Base-by-base conservation (phyloP, 306 rosid genomes). In the Luffa acutangula region DNA sequence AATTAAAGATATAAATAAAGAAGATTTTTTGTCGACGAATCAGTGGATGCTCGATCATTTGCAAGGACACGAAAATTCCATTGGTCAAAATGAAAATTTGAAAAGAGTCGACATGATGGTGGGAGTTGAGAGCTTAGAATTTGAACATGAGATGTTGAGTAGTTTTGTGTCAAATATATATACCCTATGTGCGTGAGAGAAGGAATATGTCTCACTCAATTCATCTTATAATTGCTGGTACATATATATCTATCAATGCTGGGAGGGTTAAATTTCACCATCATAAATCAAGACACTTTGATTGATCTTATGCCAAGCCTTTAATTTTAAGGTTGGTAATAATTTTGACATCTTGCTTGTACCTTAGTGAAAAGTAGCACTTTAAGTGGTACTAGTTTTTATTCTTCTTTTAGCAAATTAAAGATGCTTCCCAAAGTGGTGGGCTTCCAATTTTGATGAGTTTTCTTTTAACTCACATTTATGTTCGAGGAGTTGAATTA, bases 191-290 rank as follows among this genome's bases (percentile, higher is more conserved):
- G 69, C 9, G 69, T 33, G 69, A 12, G 41, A 62, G 9, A 3
- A 62, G 67, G 67, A 62, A 33, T 63, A 12, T 63, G 45, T 63
- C 13, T 34, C 5, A 63, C n/a, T 63, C 70, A 33, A 34, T 33
- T 63, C 69, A 5, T 63, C 20, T 3, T 33, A 63, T 63, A 36
- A 33, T 63, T 63, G n/a, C 20, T 1, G 10, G 45, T 66, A 66
- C 33, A 39, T 3, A 66, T 65, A 15, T 66, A 66, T 65, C 12
- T 65, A 13, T 65, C 48, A 17, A 15, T 39, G 62, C 80, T 60
- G 65, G 65, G 31, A 78, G 80, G 80, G 76, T 43, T 70, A 78
- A 75, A 76, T 42, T 66, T 79, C 76, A 42, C 37, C 20, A 70
- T 71, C 57, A 71, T 37, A 37, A 0, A 72, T 2, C 7, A 25